Conservation (phyloP, 257 asterid genomes). For the Fraxinus quadrangulata region DNA sequence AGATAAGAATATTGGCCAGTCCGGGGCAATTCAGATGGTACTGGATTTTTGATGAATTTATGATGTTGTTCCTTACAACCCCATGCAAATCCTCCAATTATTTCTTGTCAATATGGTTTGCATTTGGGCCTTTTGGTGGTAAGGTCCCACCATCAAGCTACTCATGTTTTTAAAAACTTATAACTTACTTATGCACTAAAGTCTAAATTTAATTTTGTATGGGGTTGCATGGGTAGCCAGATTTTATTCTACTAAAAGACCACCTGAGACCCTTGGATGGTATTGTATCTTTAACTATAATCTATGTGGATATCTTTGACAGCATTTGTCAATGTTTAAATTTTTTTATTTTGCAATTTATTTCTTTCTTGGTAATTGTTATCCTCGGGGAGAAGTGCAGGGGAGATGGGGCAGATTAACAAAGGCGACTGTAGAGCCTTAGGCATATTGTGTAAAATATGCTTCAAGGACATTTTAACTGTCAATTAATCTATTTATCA, state of each 20-base stretch:
- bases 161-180: background rate
- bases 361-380: background rate
- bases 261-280: background rate
- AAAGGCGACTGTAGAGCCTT: background rate
- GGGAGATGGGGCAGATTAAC: background rate
- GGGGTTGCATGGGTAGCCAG: background rate
- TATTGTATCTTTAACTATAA: background rate
- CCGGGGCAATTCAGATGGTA: background rate
- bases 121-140: constrained; percentile 1
- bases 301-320: background rate
- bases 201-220: background rate
- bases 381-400: background rate
- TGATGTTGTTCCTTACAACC: background rate
- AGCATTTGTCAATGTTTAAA: background rate
- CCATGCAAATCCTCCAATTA: background rate
- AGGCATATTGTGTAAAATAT: background rate
- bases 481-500: background rate
- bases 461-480: background rate
- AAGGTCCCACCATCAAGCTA: background rate
- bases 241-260: background rate
- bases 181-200: background rate
- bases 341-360: background rate
- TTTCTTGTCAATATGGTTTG: background rate
- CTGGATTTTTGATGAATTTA: background rate
- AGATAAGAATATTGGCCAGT: background rate